Evolutionary conservation across 2,329 filamentous ascomycete species (phyloP), one percentile per base, ranked within the genome.

Genomic region (Raffaelea albimanens): DNA sequence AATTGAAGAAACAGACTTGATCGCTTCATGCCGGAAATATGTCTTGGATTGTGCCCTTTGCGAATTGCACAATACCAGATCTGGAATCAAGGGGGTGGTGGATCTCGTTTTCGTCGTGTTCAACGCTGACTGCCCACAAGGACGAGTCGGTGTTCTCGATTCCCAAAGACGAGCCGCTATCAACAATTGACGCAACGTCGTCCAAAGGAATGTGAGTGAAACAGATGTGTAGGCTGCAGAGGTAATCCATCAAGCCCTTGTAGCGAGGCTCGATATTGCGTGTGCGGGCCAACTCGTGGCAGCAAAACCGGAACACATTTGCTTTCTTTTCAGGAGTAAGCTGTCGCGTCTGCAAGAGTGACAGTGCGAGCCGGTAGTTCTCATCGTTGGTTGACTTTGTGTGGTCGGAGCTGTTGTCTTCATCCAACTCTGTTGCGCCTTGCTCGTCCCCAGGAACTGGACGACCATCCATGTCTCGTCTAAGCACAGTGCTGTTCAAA

Each of bases 211-310:
- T 31, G 5, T 40, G 43, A 10, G 43, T 47, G 0, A 53, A 23
- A 31, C 51, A 51, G 7, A 55, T 19, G 34, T 55, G 53, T 22
- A 51, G 33, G 19, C 38, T 31, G 43, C 53, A 55, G 21, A 50
- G 50, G 21, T 53, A 50, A 46, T 53, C 43, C 18, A 55, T 44
- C 2, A 53, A 43, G 11, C 20, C 29, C n/a, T 43, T 47, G 41
- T 55, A 52, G n/a, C 46, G 48, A 9, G 53, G 51, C 45, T 44
- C 48, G 2, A 43, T 25, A 20, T 40, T 40, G 13, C 49, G 49
- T 1, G 48, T 43, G 11, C 8, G 13, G 10, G 50, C 50, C 21
- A 53, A 18, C 18, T 49, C 51, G 20, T 34, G 31, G 16, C 46
- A 50, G 40, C 49, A 51, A 9, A 50, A 29, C 3, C 45, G 48